phyloP scores from a whole-genome alignment of 225 moss, liverwort and hornwort species.

The Climacium dendroides region DNA sequence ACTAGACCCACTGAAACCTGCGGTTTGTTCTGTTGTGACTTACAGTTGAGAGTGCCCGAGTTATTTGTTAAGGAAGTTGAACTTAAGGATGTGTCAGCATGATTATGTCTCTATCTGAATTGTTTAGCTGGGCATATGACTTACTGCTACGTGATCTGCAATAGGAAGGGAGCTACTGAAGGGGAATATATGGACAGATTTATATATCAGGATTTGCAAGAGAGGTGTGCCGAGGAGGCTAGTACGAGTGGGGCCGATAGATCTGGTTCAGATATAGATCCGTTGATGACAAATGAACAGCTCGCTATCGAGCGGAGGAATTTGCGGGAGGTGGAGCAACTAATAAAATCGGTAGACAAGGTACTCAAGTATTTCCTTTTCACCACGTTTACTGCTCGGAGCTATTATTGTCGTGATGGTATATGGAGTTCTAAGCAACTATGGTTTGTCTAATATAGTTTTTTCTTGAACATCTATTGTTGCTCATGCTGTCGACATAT shows the following conservation, averaged over 20 bases:
- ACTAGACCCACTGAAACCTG: not conserved
- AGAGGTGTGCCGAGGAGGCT: conserved; percentile 28
- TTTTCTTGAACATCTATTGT: not conserved
- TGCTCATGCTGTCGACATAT: not conserved
- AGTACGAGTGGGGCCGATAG: conserved; percentile 28
- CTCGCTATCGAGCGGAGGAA: conserved; percentile 31
- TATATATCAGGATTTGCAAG: conserved; percentile 26
- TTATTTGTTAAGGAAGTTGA: not conserved
- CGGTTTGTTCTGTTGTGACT: not conserved
- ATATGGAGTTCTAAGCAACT: not conserved
- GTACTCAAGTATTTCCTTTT: conserved; percentile 2
- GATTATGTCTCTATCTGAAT: not conserved
- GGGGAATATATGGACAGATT: conserved; percentile 20
- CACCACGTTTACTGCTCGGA: not conserved
- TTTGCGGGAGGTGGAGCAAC: conserved; percentile 32
- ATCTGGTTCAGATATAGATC: conserved; percentile 10
- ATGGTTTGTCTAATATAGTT: not conserved
- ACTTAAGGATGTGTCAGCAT: not conserved
- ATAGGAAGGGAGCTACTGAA: conserved; percentile 31
- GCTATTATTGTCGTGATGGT: not conserved
- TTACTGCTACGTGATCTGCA: not conserved
- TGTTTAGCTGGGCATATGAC: not conserved
- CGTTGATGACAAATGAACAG: conserved; percentile 10
- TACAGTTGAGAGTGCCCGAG: not conserved
- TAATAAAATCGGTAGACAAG: conserved; percentile 43